phyloP scores from a whole-genome alignment of 345 rosid genomes.

The Heritiera littoralis region DNA sequence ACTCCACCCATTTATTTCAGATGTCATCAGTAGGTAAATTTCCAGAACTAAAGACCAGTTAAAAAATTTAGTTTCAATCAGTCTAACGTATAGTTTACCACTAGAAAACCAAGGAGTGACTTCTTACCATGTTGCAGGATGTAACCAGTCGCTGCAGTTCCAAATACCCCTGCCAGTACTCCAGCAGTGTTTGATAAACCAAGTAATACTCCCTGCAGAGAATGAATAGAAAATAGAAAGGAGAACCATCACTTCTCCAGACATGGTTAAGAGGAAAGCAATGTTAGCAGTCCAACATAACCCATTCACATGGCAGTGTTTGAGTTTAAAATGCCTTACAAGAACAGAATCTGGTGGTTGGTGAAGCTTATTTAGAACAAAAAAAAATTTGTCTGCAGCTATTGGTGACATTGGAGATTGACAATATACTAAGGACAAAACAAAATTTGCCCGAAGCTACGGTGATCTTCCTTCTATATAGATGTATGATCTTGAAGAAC shows the following conservation, averaged over 20 bases:
- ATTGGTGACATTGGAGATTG: neutral
- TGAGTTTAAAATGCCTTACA: neutral
- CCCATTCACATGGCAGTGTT: neutral
- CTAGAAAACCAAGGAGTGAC: neutral
- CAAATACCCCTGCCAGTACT: conserved; percentile 91
- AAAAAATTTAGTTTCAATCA: neutral
- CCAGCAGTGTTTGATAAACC: conserved; percentile 96
- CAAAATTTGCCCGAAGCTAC: no score
- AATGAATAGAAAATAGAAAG: conserved; percentile 3
- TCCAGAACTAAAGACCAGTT: no score
- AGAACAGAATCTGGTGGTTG: neutral
- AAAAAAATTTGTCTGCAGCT: neutral
- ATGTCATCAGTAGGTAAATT: no score
- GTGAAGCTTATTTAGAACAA: neutral
- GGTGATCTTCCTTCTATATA: no score
- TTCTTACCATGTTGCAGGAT: conserved; percentile 81
- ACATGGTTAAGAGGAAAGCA: neutral
- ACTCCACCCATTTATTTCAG: no score
- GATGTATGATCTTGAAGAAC: no score
- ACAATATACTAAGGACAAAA: neutral
- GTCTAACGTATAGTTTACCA: neutral
- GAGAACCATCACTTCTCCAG: neutral
- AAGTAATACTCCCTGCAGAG: conserved; percentile 76
- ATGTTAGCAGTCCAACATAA: neutral
- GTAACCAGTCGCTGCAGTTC: conserved; percentile 94